Conservation (phyloP, 805 yeast genomes). For the Candida taoyuanica region DNA sequence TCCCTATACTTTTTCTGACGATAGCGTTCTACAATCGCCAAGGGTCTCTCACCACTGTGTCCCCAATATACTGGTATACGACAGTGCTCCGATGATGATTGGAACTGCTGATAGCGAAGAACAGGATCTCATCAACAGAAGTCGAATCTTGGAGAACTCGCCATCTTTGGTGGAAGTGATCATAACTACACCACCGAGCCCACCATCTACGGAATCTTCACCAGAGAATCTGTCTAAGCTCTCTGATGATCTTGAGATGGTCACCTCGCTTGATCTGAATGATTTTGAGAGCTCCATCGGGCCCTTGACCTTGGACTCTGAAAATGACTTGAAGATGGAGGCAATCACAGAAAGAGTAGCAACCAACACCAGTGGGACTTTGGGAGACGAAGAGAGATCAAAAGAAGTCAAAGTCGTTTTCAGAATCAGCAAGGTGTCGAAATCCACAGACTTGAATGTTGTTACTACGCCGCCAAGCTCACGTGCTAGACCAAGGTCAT, state of each 20-base stretch:
- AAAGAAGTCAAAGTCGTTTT: slow-evolving; percentile 1
- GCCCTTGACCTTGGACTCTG: slow-evolving; percentile 16
- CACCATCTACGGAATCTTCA: neutral
- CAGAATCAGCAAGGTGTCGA: slow-evolving; percentile 2
- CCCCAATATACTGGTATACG: neutral
- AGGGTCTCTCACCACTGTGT: too few species aligned
- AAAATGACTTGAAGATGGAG: slow-evolving; percentile 10
- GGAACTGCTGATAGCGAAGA: neutral
- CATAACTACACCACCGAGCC: neutral
- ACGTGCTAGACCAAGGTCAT: neutral
- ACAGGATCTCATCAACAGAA: slow-evolving; percentile 7
- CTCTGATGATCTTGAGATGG: slow-evolving; percentile 17
- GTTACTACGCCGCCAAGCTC: neutral
- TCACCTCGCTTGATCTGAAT: neutral
- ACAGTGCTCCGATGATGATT: neutral
- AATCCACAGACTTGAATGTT: slow-evolving; percentile 1
- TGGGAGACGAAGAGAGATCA: neutral
- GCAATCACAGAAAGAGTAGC: slow-evolving; percentile 1
- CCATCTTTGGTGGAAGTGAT: neutral
- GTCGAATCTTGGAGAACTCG: slow-evolving; percentile 1
- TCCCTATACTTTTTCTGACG: too few species aligned
- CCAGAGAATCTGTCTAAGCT: slow-evolving; percentile 10
- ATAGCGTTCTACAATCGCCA: too few species aligned
- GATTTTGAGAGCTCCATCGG: slow-evolving; percentile 1
- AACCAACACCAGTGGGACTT: neutral